Conservation (phyloP, 257 asterid species). For the Solanum rostratum region DNA sequence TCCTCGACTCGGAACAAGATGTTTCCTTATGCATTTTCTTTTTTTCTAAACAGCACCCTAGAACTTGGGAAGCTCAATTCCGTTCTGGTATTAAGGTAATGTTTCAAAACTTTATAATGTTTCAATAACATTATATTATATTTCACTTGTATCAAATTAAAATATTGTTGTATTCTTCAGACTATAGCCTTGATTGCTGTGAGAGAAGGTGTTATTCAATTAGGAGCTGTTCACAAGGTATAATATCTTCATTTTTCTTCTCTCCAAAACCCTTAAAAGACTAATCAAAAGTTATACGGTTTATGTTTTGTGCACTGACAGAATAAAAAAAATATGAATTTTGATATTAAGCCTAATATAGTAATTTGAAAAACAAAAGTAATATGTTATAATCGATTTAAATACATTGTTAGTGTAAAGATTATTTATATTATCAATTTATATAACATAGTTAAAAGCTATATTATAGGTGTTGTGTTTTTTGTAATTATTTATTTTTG, state of each 20-base stretch:
- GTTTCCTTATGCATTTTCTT: background rate
- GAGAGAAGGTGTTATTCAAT: constrained; percentile 93
- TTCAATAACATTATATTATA: background rate
- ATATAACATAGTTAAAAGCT: background rate
- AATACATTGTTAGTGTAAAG: background rate
- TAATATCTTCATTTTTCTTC: background rate
- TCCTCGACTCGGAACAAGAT: background rate
- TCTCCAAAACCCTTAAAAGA: background rate
- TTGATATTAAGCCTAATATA: background rate
- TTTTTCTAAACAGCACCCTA: constrained; percentile 57
- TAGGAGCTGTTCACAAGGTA: constrained; percentile 92
- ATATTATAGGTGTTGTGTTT: background rate
- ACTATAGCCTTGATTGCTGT: constrained; percentile 97
- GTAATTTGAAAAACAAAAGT: background rate
- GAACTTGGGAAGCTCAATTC: constrained; percentile 99
- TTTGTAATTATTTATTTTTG: background rate
- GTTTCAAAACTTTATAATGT: background rate
- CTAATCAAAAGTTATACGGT: background rate
- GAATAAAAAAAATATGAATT: background rate
- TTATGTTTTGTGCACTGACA: background rate
- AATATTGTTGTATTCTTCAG: constrained; percentile 17
- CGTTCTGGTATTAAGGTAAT: constrained; percentile 91
- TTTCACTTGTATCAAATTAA: background rate
- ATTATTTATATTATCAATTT: background rate
- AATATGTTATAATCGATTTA: background rate